Percentiles rank a stretch among this genome's conserved stretches.
phyloP scores from a whole-genome alignment of 345 rosid genomes.

The Eucalyptus shirleyi region DNA sequence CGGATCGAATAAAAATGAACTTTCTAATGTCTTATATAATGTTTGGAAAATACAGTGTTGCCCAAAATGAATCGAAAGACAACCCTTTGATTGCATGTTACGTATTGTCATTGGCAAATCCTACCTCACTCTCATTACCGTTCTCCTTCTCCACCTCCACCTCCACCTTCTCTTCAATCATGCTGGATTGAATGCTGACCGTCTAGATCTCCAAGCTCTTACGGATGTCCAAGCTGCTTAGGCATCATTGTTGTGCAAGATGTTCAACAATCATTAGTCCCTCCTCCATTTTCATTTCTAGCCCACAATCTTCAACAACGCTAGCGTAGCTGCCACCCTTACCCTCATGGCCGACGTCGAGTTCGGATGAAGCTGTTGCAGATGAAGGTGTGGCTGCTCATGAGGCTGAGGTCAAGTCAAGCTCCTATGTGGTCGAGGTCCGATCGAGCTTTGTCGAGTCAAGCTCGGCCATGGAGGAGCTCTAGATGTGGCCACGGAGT shows the following conservation, averaged over 20 bases:
- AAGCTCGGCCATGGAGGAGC: background rate
- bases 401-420: background rate
- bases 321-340: background rate
- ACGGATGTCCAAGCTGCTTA: background rate
- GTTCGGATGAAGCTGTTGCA: background rate
- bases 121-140: too few relatives aligned
- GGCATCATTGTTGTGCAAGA: background rate
- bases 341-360: background rate
- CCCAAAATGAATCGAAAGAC: too few relatives aligned
- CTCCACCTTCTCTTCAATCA: background rate
- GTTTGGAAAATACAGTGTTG: too few relatives aligned
- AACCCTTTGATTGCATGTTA: too few relatives aligned
- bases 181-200: rapidly evolving
- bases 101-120: too few relatives aligned
- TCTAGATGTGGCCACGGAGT: background rate
- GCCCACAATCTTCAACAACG: background rate
- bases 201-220: background rate
- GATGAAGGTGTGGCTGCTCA: background rate
- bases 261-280: background rate
- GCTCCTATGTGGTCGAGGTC: background rate
- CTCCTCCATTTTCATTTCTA: background rate
- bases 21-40: too few relatives aligned
- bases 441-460: background rate
- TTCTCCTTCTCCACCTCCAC: background rate
- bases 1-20: too few relatives aligned